Conservation (phyloP, 768 basidiomycete species). For the Auricularia cornea region DNA sequence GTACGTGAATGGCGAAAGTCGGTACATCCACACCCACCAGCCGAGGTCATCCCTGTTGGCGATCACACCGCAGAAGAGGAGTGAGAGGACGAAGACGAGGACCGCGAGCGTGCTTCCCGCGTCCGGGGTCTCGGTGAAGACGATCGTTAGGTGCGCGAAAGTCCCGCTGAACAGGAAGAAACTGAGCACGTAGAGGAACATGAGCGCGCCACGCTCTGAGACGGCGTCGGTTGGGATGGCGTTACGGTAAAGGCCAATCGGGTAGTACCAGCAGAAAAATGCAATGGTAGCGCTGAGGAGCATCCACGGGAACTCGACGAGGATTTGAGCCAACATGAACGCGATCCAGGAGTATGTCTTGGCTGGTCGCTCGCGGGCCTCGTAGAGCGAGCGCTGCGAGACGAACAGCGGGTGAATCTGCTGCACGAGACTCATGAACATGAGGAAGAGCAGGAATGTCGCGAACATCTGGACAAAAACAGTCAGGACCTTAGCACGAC, state of each 20-base stretch:
- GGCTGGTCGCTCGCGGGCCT: constrained; percentile 25
- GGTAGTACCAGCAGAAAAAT: constrained; percentile 29
- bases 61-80: constrained; percentile 35
- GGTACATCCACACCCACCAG: constrained; percentile 27
- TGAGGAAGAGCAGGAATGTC: constrained; percentile 16
- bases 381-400: constrained; percentile 23
- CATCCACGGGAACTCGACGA: constrained; percentile 17
- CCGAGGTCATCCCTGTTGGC: constrained; percentile 16
- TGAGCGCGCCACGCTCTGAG: constrained; percentile 28
- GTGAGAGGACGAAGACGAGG: constrained; percentile 30
- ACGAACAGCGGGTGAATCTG: constrained; percentile 27
- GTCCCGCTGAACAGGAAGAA: constrained; percentile 33
- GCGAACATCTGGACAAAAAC: not conserved
- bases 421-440: constrained; percentile 24
- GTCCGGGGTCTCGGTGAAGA: constrained; percentile 28
- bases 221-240: constrained; percentile 27
- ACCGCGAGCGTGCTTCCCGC: constrained; percentile 33
- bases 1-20: constrained; percentile 7
- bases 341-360: constrained; percentile 28
- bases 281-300: constrained; percentile 19
- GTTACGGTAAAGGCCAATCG: constrained; percentile 27
- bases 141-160: constrained; percentile 28
- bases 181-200: constrained; percentile 28
- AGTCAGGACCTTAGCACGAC: constrained; percentile 16
- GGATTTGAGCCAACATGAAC: constrained; percentile 27